Percentiles rank a stretch among this genome's conserved stretches.
These are phyloP conservation scores for Cephaloascus albidus DNA, from an alignment of 805 yeast genomes.

Conservation along the genomic window DNA sequence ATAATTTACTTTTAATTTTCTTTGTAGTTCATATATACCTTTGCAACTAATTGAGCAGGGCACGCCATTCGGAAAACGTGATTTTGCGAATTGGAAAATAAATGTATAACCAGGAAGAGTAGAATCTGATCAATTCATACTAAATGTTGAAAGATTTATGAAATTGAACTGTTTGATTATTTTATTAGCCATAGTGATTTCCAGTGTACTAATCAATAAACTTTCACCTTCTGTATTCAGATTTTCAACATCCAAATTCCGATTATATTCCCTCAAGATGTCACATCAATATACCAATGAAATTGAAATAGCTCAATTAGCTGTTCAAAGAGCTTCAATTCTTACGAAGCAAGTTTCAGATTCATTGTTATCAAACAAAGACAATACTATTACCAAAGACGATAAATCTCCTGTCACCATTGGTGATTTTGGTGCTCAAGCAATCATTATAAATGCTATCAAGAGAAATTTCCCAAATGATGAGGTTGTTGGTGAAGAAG, in stretches of 20 bases:
- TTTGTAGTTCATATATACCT: too few relatives aligned
- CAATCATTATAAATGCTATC: slow-evolving; percentile 80
- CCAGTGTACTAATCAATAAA: too few relatives aligned
- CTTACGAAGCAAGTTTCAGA: slow-evolving; percentile 63
- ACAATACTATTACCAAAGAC: slow-evolving; percentile 62
- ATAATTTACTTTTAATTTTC: too few relatives aligned
- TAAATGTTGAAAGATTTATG: too few relatives aligned
- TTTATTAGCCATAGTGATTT: too few relatives aligned
- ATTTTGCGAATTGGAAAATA: too few relatives aligned
- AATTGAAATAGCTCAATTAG: slow-evolving; percentile 72
- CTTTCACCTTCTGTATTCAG: too few relatives aligned
- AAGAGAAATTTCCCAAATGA: slow-evolving; percentile 74
- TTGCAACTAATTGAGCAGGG: too few relatives aligned
- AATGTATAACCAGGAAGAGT: too few relatives aligned
- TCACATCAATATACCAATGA: slow-evolving; percentile 59
- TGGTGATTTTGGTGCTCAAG: slow-evolving; percentile 96
- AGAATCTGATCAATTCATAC: too few relatives aligned
- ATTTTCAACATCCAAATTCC: neutral
- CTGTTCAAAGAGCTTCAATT: slow-evolving; percentile 80
- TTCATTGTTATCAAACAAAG: slow-evolving; percentile 32
- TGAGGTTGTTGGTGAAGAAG: slow-evolving; percentile 91
- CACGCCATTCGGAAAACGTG: too few relatives aligned
- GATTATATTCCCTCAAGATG: neutral
- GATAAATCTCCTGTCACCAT: slow-evolving; percentile 94
- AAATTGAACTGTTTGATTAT: too few relatives aligned